phyloP scores from a whole-genome alignment of 2,329 filamentous ascomycete genomes.

The Alternaria sp. region DNA sequence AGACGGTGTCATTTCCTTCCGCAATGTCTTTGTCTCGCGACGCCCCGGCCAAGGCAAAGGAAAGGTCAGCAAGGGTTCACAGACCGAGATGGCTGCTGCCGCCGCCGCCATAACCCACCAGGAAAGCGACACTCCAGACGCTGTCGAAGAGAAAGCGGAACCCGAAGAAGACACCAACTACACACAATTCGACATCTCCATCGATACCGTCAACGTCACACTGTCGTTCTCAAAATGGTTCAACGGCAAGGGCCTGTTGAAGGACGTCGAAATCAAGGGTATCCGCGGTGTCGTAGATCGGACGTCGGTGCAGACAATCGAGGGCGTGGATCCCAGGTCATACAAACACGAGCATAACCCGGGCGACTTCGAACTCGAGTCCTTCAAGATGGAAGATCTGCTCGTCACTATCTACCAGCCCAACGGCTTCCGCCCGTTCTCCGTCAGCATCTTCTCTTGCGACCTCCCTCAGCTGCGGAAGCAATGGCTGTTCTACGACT shows the following conservation, averaged over 20 bases:
- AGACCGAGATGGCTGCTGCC: constrained; percentile 80
- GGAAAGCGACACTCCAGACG: constrained; percentile 43
- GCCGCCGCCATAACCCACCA: constrained; percentile 72
- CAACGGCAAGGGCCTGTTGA: constrained; percentile 90
- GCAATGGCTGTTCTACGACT: constrained; percentile 98
- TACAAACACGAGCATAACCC: constrained; percentile 87
- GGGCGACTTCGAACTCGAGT: constrained; percentile 96
- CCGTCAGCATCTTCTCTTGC: constrained; percentile 93
- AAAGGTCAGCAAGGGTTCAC: constrained; percentile 91
- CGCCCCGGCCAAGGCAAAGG: constrained; percentile 81
- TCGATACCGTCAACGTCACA: constrained; percentile 94
- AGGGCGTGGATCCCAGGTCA: constrained; percentile 78
- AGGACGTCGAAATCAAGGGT: constrained; percentile 92
- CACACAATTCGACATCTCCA: constrained; percentile 94
- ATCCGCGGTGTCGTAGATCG: constrained; percentile 92
- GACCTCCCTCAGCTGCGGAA: constrained; percentile 92
- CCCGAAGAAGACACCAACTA: constrained; percentile 91
- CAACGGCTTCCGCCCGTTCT: constrained; percentile 87
- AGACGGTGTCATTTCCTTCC: constrained; percentile 93
- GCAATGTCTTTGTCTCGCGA: constrained; percentile 93
- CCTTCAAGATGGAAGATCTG: constrained; percentile 94
- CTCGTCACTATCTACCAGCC: constrained; percentile 92
- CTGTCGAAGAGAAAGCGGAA: constrained; percentile 48
- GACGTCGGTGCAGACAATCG: constrained; percentile 77
- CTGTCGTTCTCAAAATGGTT: constrained; percentile 99